Base-by-base conservation (phyloP, 495 filamentous ascomycete species). In the Aspergillus avenaceus region DNA sequence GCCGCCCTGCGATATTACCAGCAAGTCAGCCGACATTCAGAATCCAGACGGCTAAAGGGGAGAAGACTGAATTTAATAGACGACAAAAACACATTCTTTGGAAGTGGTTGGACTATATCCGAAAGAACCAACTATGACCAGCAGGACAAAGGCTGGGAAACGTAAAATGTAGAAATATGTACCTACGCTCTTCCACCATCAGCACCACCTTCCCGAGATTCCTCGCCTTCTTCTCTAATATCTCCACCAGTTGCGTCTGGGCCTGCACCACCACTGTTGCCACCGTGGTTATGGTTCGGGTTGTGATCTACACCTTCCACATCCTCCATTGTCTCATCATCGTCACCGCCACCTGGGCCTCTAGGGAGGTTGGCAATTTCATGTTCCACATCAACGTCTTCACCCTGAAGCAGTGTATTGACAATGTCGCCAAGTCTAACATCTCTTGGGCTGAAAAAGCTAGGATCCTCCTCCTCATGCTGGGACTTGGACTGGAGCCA, bases 101-200 rank as follows among this genome's bases (percentile, higher is more conserved):
- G 22, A 37, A 36, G 19, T 40, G 41, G 19, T 21, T 28, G 49
- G 32, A 45, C 41, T 37, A 49, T 50, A 49, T 50, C 42, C 27
- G 16, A 34, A 23, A 47, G 27, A 37, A 36, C 27, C 9, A 32
- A 36, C 8, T 18, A 16, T 25, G 32, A 36, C 12, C 16, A 9
- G 41, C 48, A 54, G 31, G 12, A 51, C 22, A 44, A 38, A 36
- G 41, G 36, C 45, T 44, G 21, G 38, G 45, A 45, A 25, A 51
- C 38, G 40, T 37, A 41, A 55, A 58, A 59, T 53, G 55, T 55
- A 62, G 70, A 71, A 72, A 71, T 73, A 66, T 75, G 74, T 71
- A 97, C 93, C 93, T 97, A 98, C 93, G 92, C 91, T 95, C 91
- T 81, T 71, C 88, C 95, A 54, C 95, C 93, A 70, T 97, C 92